Evolutionary conservation across 495 filamentous ascomycete species (phyloP), one percentile per base, ranked within the genome.

Genomic region (Penicillium coprophilum): DNA sequence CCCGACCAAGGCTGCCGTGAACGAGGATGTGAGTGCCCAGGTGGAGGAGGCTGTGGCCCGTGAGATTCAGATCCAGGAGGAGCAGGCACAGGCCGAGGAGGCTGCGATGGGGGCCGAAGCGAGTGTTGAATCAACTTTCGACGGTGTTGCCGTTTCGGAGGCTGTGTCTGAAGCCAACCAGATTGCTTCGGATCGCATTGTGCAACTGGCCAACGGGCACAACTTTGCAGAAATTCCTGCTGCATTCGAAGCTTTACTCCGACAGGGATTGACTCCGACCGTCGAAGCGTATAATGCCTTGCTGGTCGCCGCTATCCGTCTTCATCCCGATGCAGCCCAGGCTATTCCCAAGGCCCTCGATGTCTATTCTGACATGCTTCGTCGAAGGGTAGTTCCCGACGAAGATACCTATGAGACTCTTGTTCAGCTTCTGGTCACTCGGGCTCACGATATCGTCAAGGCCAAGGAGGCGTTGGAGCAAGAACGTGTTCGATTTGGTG

Each of bases 291-390:
- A 97, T 78, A 96, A 97, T 72, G 89, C 89, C 34, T 77, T 97
- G 40, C 77, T 98, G 39, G 79, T 85, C 61, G 90, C 95, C 27
- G 92, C 90, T 21, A 85, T 95, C 56, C 76, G 88, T 56, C 79
- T 96, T 20, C 73, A 78, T 46, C 76, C 77, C 6, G 83, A 89
- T 63, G 85, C 85, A 66, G 84, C 86, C 47, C 89, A 91, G 72
- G 81, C 91, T 10, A 87, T 96, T 23, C 84, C 89, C 45, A 96
- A 96, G 74, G 92, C 90, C 6, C 82, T 97, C 46, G 91, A 92
- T 79, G 87, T 97, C 55, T 97, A 97, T 75, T 87, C 91, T 40
- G 91, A 97, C 69, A 96, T 98, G 93, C 86, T 96, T 60, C 82
- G 88, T 57, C 88, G 92, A 46, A 87, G 86, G 63, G 86, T 97